Evolutionary conservation across 441 rosid genomes (phyloP).

Genomic region (Populus tomentosa): DNA sequence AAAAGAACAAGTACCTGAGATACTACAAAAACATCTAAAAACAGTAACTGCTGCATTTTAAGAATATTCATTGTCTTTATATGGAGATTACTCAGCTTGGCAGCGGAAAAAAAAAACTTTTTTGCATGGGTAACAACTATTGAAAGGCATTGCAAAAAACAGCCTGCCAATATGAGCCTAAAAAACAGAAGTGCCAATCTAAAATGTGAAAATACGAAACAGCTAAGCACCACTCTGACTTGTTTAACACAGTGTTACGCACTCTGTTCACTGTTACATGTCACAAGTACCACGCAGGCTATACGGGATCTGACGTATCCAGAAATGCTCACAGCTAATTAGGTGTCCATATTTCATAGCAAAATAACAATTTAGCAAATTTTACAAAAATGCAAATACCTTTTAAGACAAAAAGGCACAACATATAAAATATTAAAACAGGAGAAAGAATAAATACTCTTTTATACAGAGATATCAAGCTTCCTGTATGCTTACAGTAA

Average conservation of each 20-base stretch:
- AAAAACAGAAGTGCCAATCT: background rate
- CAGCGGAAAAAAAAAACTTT: background rate
- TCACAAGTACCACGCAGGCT: background rate
- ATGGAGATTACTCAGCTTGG: background rate
- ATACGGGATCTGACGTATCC: background rate
- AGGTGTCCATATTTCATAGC: background rate
- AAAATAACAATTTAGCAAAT: background rate
- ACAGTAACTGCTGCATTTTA: background rate
- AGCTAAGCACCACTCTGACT: background rate
- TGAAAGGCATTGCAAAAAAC: background rate
- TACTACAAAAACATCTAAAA: background rate
- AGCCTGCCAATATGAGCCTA: background rate
- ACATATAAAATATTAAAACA: background rate
- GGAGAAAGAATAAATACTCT: background rate
- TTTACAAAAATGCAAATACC: background rate
- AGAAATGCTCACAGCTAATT: background rate
- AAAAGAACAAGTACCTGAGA: background rate
- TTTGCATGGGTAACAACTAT: background rate
- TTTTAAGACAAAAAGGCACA: background rate
- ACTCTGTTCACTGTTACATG: background rate
- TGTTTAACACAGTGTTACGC: too few relatives aligned
- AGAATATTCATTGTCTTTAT: background rate
- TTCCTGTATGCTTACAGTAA: conserved; percentile 45
- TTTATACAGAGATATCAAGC: background rate
- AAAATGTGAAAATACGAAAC: background rate